Evolutionary conservation across 1,284 basidiomycete species (phyloP).

Genomic region (Ustilago vetiveriae): DNA sequence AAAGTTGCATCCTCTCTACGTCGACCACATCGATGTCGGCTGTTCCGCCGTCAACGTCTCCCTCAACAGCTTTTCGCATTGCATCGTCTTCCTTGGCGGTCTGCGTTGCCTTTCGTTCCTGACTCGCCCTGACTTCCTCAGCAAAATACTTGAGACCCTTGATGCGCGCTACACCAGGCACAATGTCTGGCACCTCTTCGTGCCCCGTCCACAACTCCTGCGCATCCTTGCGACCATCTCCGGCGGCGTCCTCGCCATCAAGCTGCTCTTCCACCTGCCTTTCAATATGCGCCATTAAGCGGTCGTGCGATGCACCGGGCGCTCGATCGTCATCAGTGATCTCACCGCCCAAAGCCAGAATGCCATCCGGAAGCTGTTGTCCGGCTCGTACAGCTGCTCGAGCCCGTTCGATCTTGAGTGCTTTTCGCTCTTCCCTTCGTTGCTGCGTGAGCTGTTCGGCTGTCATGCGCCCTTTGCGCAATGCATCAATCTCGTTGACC

Average conservation of each 20-base stretch:
- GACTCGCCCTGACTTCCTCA: slow-evolving; percentile 46
- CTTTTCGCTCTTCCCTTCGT: slow-evolving; percentile 59
- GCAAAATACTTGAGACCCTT: slow-evolving; percentile 61
- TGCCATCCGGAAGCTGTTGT: slow-evolving; percentile 59
- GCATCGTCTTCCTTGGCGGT: slow-evolving; percentile 3
- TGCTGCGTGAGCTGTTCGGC: slow-evolving; percentile 64
- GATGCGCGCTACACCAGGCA: slow-evolving; percentile 53
- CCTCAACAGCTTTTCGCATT: background rate
- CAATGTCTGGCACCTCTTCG: slow-evolving; percentile 51
- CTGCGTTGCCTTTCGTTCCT: slow-evolving; percentile 33
- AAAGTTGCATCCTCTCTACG: slow-evolving; percentile 90
- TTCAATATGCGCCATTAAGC: slow-evolving; percentile 53
- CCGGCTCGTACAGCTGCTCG: slow-evolving; percentile 63
- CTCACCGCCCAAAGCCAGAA: slow-evolving; percentile 64
- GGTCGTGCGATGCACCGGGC: slow-evolving; percentile 38
- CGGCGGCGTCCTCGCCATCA: slow-evolving; percentile 38
- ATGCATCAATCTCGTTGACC: slow-evolving; percentile 64
- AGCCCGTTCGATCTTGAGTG: slow-evolving; percentile 65
- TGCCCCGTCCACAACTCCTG: slow-evolving; percentile 48
- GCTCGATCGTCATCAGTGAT: slow-evolving; percentile 64
- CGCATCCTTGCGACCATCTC: background rate
- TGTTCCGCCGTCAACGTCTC: slow-evolving; percentile 26
- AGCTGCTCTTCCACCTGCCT: slow-evolving; percentile 49
- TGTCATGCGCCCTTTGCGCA: slow-evolving; percentile 69
- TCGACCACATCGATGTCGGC: slow-evolving; percentile 71